These are phyloP conservation scores for Arthrinium phaeospermum DNA, from an alignment of 2,329 filamentous ascomycete species.

Conservation along the genomic window DNA sequence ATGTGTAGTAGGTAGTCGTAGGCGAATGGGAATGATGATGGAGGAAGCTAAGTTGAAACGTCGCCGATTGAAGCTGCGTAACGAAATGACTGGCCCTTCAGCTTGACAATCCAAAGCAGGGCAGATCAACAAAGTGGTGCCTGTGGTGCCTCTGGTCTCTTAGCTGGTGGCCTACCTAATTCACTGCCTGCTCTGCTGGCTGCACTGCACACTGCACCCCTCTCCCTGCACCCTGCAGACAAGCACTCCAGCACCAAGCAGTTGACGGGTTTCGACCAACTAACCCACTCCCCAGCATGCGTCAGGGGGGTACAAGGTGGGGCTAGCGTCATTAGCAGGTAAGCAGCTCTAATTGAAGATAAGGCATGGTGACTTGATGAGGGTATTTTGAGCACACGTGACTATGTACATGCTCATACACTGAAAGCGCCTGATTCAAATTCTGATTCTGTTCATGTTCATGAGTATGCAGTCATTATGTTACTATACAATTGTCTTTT, in stretches of 20 bases:
- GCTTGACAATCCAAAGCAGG: neutral
- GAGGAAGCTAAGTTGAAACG: slow-evolving; percentile 15
- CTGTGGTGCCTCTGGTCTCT: neutral
- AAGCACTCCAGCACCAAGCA: neutral
- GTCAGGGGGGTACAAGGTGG: neutral
- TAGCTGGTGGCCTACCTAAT: neutral
- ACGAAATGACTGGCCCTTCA: slow-evolving; percentile 4
- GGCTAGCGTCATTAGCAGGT: neutral
- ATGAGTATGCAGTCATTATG: neutral
- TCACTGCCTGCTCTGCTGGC: neutral
- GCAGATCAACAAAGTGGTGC: slow-evolving; percentile 15
- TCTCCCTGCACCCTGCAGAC: neutral
- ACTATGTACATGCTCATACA: neutral
- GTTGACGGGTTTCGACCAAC: neutral
- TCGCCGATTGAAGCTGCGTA: slow-evolving; percentile 16
- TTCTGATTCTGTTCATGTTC: neutral
- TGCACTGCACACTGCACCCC: neutral
- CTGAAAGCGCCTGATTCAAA: neutral
- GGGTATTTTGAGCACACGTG: neutral
- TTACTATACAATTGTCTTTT: neutral
- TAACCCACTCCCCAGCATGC: neutral
- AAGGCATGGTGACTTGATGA: neutral
- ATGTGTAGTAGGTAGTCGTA: neutral
- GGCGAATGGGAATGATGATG: slow-evolving; percentile 15
- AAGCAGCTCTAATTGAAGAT: neutral